Evolutionary conservation across 768 basidiomycete species (phyloP), one percentile per base, ranked within the genome.

Genomic region (Tephrocybe rancida): DNA sequence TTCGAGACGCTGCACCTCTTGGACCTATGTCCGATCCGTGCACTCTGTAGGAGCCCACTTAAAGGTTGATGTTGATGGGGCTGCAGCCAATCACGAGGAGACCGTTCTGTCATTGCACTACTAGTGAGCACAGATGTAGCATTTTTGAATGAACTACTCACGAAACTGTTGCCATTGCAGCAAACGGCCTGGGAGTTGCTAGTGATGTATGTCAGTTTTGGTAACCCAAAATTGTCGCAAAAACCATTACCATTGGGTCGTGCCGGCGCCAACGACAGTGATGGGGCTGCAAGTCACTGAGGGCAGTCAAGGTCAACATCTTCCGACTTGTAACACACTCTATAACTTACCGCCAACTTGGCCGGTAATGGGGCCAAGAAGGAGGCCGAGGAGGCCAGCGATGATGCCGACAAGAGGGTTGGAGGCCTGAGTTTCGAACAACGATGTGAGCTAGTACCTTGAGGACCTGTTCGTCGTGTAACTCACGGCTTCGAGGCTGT

Each of bases 161-260:
- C 62, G 42, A 63, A 59, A 38, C 16, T 59, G 50, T 63, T 53
- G 35, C 54, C 53, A 26, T 51, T 48, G 56, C 62, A 64, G 54
- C 62, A 64, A 44, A 48, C 58, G 13, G 56, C 38, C 45, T 64
- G 58, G 11, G 38, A 11, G 25, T 34, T 38, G 56, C 62, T 58
- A 11, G 48, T 21, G 6, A n/a, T 3, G 30, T 18, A 14, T 29
- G 13, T 32, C 35, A 47, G 49, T 32, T 37, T 37, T 4, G 16
- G 11, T 35, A 6, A 2, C 18, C 3, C 14, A 19, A 35, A 8
- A 30, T 25, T 43, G n/a, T n/a, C 11, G 24, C 32, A 3, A 13
- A 2, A n/a, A 3, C 3, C 21, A 21, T 34, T 45, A 50, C 47
- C 59, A 54, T 43, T 52, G 46, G 5, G 2, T 37, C 4, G 35